Percentiles rank a stretch among this genome's conserved stretches.
Conservation (phyloP, 148 eudicot genomes). For the Polygonum aviculare region DNA sequence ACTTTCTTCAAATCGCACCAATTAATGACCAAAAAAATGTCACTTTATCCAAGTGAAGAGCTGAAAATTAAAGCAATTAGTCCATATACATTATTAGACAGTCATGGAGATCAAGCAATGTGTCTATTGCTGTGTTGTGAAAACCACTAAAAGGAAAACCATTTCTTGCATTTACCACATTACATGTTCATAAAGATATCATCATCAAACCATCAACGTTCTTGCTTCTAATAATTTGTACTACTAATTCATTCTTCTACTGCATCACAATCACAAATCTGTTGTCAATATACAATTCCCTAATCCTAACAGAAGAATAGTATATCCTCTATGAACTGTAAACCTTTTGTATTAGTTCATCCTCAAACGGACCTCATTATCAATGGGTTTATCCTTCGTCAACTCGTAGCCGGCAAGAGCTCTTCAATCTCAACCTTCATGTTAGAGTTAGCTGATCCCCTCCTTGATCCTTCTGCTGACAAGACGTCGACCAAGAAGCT, state of each 20-base stretch:
- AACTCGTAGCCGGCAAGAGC: constrained; percentile 16
- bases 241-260: neutral
- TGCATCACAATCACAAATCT: neutral
- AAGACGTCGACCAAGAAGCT: constrained; percentile 35
- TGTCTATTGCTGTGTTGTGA: too few relatives aligned
- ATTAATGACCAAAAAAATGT: too few relatives aligned
- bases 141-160: too few relatives aligned
- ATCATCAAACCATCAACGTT: neutral
- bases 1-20: too few relatives aligned
- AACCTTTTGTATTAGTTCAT: neutral
- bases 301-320: neutral
- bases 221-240: neutral
- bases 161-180: too few relatives aligned
- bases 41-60: too few relatives aligned
- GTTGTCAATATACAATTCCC: neutral
- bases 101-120: too few relatives aligned
- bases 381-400: neutral
- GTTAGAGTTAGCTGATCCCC: constrained; percentile 8
- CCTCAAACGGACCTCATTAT: neutral
- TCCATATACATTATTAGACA: too few relatives aligned
- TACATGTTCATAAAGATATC: too few relatives aligned
- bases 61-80: too few relatives aligned
- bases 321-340: neutral
- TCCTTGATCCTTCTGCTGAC: constrained; percentile 8
- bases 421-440: constrained; percentile 34